These are phyloP conservation scores for Russula griseocarnosa DNA, from an alignment of 768 basidiomycete genomes.

Conservation along the genomic window DNA sequence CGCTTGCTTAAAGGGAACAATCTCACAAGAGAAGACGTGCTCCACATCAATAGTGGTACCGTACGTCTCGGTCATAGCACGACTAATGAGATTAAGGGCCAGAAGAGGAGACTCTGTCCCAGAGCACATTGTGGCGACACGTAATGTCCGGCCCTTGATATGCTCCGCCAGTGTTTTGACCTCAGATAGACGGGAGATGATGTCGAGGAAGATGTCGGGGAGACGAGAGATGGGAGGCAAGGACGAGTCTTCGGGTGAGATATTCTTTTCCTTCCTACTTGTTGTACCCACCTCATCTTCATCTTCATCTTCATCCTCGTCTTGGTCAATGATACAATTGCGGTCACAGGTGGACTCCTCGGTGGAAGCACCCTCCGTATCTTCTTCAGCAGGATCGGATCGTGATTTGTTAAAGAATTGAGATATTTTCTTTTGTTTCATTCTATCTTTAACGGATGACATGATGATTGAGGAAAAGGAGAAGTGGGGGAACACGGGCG, in stretches of 20 bases:
- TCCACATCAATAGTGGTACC: conserved; percentile 65
- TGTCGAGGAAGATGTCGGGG: conserved; percentile 70
- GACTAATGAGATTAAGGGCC: conserved; percentile 79
- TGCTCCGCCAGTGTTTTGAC: conserved; percentile 64
- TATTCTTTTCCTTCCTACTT: conserved; percentile 39
- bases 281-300: conserved; percentile 34
- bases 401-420: conserved; percentile 18
- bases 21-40: conserved; percentile 96
- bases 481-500: not conserved
- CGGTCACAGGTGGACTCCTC: conserved; percentile 1
- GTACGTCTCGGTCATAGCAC: conserved; percentile 66
- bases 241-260: conserved; percentile 54
- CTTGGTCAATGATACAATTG: conserved; percentile 8
- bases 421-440: conserved; percentile 25
- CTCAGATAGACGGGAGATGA: conserved; percentile 60
- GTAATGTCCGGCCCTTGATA: conserved; percentile 74
- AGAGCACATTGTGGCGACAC: conserved; percentile 96
- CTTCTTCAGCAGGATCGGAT: conserved; percentile 18
- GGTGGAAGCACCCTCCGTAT: conserved; percentile 13
- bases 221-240: conserved; percentile 75
- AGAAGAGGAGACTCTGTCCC: conserved; percentile 94
- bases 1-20: conserved; percentile 95
- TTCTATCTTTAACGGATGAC: conserved; percentile 22
- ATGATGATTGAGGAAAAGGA: conserved; percentile 10
- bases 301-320: conserved; percentile 34